Percentiles rank a stretch among this genome's conserved stretches.
Conservation (phyloP, 2,329 filamentous ascomycete species). For the Pezicula carpinea region DNA sequence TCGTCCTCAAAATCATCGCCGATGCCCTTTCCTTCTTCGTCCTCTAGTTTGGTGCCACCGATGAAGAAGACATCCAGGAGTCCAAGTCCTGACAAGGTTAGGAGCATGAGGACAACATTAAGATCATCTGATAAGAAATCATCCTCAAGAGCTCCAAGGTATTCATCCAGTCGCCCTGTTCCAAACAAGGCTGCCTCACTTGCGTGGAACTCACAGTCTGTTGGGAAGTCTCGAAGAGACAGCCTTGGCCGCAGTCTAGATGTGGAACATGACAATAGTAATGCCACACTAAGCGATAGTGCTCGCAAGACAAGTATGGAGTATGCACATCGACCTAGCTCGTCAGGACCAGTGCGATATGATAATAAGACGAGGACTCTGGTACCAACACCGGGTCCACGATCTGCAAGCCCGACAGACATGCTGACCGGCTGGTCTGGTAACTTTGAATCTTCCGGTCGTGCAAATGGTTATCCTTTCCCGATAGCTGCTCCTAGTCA, state of each 20-base stretch:
- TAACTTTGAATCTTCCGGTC: slow-evolving; percentile 13
- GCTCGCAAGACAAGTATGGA: slow-evolving; percentile 19
- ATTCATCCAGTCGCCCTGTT: slow-evolving; percentile 30
- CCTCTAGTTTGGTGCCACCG: slow-evolving; percentile 17
- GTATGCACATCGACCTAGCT: slow-evolving; percentile 9
- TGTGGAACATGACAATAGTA: slow-evolving; percentile 20
- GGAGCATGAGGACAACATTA: slow-evolving; percentile 58
- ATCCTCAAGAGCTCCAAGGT: slow-evolving; percentile 33
- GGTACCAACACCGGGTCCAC: slow-evolving; percentile 17
- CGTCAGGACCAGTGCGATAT: slow-evolving; percentile 22
- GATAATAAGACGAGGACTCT: slow-evolving; percentile 29
- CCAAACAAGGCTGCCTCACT: slow-evolving; percentile 61
- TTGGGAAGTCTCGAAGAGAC: slow-evolving; percentile 20
- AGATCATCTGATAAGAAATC: slow-evolving; percentile 40
- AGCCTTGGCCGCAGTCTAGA: slow-evolving; percentile 24
- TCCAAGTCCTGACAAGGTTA: slow-evolving; percentile 52
- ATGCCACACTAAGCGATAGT: slow-evolving; percentile 16
- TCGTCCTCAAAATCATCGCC: slow-evolving; percentile 12
- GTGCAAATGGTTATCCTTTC: slow-evolving; percentile 27
- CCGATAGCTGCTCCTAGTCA: slow-evolving; percentile 25
- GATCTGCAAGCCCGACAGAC: slow-evolving; percentile 19
- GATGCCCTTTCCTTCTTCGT: slow-evolving; percentile 8
- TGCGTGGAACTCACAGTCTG: slow-evolving; percentile 41
- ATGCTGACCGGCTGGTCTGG: slow-evolving; percentile 18
- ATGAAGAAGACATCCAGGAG: slow-evolving; percentile 38